These are phyloP conservation scores for Tothia fuscella DNA, from an alignment of 2,329 filamentous ascomycete species.

Conservation along the genomic window DNA sequence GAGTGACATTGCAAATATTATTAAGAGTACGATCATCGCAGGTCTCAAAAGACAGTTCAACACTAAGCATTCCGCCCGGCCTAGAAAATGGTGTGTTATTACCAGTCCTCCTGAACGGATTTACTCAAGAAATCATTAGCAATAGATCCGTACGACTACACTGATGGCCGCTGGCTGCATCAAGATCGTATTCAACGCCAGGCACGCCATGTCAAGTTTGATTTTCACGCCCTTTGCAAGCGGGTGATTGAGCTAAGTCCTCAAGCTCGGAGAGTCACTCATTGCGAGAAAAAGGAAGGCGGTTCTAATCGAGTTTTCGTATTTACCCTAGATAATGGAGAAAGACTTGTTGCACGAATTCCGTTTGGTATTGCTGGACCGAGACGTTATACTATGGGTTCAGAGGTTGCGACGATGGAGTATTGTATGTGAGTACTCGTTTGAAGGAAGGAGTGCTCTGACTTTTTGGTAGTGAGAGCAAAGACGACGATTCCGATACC, in stretches of 20 bases:
- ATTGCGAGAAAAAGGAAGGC: constrained; percentile 32
- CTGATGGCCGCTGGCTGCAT: constrained; percentile 24
- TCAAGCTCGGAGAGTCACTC: constrained; percentile 22
- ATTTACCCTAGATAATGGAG: constrained; percentile 27
- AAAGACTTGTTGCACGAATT: constrained; percentile 29
- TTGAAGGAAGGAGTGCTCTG: constrained; percentile 8
- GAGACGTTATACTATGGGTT: constrained; percentile 25
- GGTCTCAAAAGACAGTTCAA: not conserved
- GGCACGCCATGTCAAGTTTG: constrained; percentile 27
- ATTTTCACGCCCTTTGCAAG: constrained; percentile 28
- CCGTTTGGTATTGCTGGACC: constrained; percentile 29
- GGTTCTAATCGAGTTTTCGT: constrained; percentile 34
- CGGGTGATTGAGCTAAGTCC: constrained; percentile 26
- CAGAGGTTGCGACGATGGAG: constrained; percentile 34
- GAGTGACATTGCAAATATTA: not conserved
- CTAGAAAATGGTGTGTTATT: not conserved
- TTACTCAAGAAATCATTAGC: constrained; percentile 1
- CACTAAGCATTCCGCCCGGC: not conserved
- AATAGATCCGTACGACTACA: constrained; percentile 18
- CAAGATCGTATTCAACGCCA: constrained; percentile 24
- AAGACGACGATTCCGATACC: constrained; percentile 31
- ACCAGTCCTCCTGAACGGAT: not conserved
- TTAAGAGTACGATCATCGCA: not conserved
- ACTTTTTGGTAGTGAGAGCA: constrained; percentile 20
- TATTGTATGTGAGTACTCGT: constrained; percentile 24